Base-by-base conservation (phyloP, 805 yeast species). In the Candida adriatica region DNA sequence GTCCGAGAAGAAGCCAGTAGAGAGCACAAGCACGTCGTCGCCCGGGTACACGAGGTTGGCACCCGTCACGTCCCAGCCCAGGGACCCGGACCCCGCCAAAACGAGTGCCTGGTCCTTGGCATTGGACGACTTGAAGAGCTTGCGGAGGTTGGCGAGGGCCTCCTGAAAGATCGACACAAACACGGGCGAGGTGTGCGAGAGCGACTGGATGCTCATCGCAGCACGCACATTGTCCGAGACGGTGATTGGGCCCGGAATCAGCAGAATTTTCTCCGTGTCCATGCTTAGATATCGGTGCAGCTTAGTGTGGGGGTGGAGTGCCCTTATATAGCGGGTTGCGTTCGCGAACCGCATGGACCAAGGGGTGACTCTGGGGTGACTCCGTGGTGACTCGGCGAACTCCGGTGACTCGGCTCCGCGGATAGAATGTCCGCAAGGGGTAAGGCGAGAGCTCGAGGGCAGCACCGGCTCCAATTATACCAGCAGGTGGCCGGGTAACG, bases 31-130 rank as follows among this genome's bases (percentile, higher is more conserved):
- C 6, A 75, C 90, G 27, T 74, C 69, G 37, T 87, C 95, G 34
- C 75, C 78, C 2, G 70, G 65, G 41, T 59, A 58, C 33, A 85
- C 50, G 44, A 87, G 66, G 60, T 90, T 88, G 20, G 94, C 70
- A 16, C 80, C 94, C 25, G 75, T 79, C 40, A 88, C 64, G 51
- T 88, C 97, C 95, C 96, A 88, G 22, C 97, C 97, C 25, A 88
- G 68, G 14, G 96, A 86, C 36, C 97, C 97, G 2, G 94, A 80
- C 26, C 96, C 97, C 4, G 92, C 70, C 35, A 90, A 53, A 11
- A 90, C 83, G 38, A 83, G 68, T 6, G 88, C 85, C 62, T 85
- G 95, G 22, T 92, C 73, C n/a, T 59, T 53, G 10, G 73, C 56
- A 47, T 70, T 75, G 17, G 74, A 62, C 18, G 90, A 76, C 52